Evolutionary conservation across 371 early-diverging fungal species (phyloP), one percentile per base, ranked within the genome.

Genomic region (Nematocida sp.): DNA sequence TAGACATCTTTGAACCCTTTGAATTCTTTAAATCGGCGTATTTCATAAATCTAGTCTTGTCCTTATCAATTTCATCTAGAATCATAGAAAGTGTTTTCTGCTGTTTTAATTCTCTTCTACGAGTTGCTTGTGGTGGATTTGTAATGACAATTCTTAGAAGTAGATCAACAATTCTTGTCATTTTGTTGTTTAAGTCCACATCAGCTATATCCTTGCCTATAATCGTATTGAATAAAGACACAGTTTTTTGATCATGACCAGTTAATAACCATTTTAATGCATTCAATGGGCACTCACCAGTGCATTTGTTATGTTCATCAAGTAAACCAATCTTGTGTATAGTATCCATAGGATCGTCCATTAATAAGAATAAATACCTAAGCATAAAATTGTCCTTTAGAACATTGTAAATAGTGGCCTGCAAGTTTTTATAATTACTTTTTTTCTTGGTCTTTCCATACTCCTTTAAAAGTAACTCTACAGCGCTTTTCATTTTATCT

Each of bases 121-220:
- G 27, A n/a, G 58, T 58, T 23, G 58, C 58, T 27, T n/a, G 9
- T 9, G 9, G 23, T 27, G 58, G 58, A 27, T 23, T 58, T 11
- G n/a, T 58, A 58, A 58, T 42, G 15, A 64, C 27, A n/a, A 64
- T 4, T 45, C 23, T 13, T 11, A 64, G 64, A 33, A 64, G 33
- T 7, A 64, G 15, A 0, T 39, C 45, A 6, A 64, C 2, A 7
- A 45, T 44, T 6, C 13, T 45, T 40, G 9, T 6, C 42, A 64
- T 64, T 9, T 45, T 15, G 42, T 42, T 27, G 7, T 45, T 42
- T 42, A 64, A 33, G 27, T 9, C 42, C 7, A 2, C 11, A 0
- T 64, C 23, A 7, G 0, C 3, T 7, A 64, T 39, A 15, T 33
- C 42, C 1, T 9, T 45, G 0, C 3, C 3, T 11, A 64, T 7